These are phyloP conservation scores for Chlamydomonas asymmetrica DNA, from an alignment of 139 green algal species.

Conservation along the genomic window DNA sequence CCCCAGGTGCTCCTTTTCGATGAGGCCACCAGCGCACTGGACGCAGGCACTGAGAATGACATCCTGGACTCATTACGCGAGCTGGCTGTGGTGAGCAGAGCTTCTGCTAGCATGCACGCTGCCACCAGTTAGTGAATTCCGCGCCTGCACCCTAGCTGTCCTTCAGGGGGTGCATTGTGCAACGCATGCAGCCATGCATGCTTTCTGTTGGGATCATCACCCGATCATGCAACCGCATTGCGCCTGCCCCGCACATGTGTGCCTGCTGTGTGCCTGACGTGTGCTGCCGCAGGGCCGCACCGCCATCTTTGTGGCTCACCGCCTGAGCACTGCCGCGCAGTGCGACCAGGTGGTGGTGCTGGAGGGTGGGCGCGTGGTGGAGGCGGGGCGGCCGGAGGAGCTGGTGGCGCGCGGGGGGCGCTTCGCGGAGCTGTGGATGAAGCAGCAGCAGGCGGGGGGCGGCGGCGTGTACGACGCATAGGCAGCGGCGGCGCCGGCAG, in stretches of 20 bases:
- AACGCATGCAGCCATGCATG: too few relatives aligned
- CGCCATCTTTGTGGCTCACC: constrained; percentile 93
- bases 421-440: constrained; percentile 83
- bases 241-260: too few relatives aligned
- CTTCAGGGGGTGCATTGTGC: too few relatives aligned
- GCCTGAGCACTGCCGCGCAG: constrained; percentile 87
- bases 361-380: constrained; percentile 78
- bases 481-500: too few relatives aligned
- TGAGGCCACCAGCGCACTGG: constrained; percentile 92
- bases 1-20: constrained; percentile 86
- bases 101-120: too few relatives aligned
- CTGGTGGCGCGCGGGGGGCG: constrained; percentile 62
- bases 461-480: too few relatives aligned
- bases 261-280: constrained; percentile 44
- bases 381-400: constrained; percentile 63
- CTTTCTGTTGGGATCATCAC: too few relatives aligned
- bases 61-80: constrained; percentile 59
- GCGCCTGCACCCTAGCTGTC: too few relatives aligned
- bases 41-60: constrained; percentile 75
- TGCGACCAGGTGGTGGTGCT: constrained; percentile 92
- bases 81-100: constrained; percentile 56
- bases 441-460: too few relatives aligned
- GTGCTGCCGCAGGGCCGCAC: constrained; percentile 70
- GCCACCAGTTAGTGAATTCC: too few relatives aligned
- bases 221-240: too few relatives aligned